A percentile compares a stretch with the other conserved stretches of the same genome.
Evolutionary conservation across 1,284 basidiomycete genomes (phyloP).

Genomic region (Dichomitus squalens): DNA sequence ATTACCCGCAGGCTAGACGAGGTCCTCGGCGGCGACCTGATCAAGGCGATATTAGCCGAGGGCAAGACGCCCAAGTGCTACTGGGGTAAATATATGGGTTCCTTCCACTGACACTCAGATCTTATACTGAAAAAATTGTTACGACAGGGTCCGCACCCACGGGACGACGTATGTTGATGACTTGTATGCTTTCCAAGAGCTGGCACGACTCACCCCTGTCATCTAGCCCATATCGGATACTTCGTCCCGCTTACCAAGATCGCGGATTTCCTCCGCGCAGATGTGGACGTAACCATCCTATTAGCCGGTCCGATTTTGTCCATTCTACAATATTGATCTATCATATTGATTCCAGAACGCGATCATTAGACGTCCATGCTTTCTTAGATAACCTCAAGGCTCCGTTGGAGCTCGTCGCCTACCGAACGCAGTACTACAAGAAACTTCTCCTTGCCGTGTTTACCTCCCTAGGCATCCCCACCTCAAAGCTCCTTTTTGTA

Average conservation of each 20-base stretch:
- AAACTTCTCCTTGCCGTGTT: constrained; percentile 85
- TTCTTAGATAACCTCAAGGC: constrained; percentile 99
- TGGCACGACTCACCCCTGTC: not conserved
- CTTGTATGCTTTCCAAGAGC: not conserved
- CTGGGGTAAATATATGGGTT: constrained; percentile 65
- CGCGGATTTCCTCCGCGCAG: constrained; percentile 94
- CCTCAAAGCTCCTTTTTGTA: constrained; percentile 82
- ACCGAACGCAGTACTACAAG: constrained; percentile 93
- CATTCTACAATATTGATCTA: not conserved
- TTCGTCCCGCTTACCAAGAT: constrained; percentile 96
- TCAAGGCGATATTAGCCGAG: constrained; percentile 84
- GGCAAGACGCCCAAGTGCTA: constrained; percentile 81
- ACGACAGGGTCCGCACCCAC: constrained; percentile 87
- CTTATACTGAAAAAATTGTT: not conserved
- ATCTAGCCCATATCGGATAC: constrained; percentile 92
- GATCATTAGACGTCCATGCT: constrained; percentile 83
- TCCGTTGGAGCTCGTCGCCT: constrained; percentile 88
- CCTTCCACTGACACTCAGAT: no score
- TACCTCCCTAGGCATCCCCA: constrained; percentile 88
- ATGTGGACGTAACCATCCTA: constrained; percentile 88
- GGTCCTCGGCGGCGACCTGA: constrained; percentile 83
- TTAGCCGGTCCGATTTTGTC: constrained; percentile 69
- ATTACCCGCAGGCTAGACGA: constrained; percentile 91
- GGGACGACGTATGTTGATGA: constrained; percentile 76
- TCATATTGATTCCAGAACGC: not conserved